These are phyloP conservation scores for Cornus florida DNA, from an alignment of 148 eudicot genomes.

Conservation along the genomic window DNA sequence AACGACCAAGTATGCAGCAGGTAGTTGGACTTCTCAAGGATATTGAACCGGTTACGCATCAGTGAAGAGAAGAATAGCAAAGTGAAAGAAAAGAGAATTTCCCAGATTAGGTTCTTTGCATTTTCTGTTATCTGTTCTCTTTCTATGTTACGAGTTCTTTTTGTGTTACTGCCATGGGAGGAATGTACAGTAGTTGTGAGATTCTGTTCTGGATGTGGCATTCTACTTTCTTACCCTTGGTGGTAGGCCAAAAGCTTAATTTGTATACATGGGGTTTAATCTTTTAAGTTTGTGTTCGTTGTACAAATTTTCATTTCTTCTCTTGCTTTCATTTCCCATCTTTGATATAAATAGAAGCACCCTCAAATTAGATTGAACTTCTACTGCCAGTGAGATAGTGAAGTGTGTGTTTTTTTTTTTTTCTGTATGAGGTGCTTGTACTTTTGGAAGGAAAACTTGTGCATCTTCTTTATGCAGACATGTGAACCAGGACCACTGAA, in stretches of 20 bases:
- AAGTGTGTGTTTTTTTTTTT: no score
- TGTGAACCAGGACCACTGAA: no score
- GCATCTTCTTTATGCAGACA: no score
- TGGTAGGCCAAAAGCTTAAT: neutral
- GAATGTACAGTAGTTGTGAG: constrained; percentile 13
- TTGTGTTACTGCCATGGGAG: constrained; percentile 10
- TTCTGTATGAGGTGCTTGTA: no score
- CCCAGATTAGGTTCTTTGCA: neutral
- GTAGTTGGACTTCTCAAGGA: constrained; percentile 66
- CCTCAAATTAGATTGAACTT: neutral
- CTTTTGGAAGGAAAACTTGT: no score
- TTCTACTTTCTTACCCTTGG: neutral
- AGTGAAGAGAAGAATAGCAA: neutral
- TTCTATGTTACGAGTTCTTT: neutral
- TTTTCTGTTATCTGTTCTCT: neutral
- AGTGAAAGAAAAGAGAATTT: neutral
- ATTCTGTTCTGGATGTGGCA: neutral
- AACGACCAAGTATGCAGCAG: constrained; percentile 70
- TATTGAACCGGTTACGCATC: constrained; percentile 33
- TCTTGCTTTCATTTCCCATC: neutral
- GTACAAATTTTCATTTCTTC: neutral
- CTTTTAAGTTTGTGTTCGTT: neutral
- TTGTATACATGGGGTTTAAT: constrained; percentile 2
- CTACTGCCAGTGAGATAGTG: no score
- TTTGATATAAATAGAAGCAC: neutral